Conservation (phyloP, 768 basidiomycete species). For the Dioszegia crocea region DNA sequence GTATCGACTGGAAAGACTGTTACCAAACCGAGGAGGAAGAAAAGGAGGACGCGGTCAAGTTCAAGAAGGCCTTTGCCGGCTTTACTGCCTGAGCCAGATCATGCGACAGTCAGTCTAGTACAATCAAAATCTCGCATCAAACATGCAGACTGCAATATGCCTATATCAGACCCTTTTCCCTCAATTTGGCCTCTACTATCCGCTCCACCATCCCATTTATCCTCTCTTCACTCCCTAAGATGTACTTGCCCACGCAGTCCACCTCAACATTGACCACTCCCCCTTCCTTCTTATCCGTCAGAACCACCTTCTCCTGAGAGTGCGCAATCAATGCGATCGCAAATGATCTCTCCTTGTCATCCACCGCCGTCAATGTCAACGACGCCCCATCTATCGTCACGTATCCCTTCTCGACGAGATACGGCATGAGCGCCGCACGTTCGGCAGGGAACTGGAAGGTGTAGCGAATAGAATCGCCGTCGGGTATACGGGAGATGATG, state of each 20-base stretch:
- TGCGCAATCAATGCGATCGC: constrained; percentile 94
- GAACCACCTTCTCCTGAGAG: constrained; percentile 80
- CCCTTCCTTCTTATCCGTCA: constrained; percentile 69
- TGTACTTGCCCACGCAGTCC: constrained; percentile 48
- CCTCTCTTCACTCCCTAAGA: constrained; percentile 35
- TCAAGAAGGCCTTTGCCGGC: constrained; percentile 74
- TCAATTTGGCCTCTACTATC: constrained; percentile 38
- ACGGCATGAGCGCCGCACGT: constrained; percentile 61
- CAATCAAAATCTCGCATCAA: neutral
- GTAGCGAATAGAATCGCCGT: constrained; percentile 84
- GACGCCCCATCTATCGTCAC: constrained; percentile 91
- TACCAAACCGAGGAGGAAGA: constrained; percentile 78
- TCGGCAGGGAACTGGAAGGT: constrained; percentile 63
- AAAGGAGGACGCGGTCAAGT: constrained; percentile 70
- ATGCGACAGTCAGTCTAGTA: neutral
- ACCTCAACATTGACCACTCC: constrained; percentile 87
- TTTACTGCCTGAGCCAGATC: constrained; percentile 25
- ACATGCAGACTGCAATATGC: neutral
- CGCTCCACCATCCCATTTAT: constrained; percentile 37
- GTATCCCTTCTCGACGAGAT: constrained; percentile 91
- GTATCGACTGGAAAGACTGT: constrained; percentile 91
- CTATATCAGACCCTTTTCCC: constrained; percentile 28
- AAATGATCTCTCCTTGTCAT: constrained; percentile 56
- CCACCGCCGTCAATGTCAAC: constrained; percentile 77
- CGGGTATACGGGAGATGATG: constrained; percentile 61